phyloP scores from a whole-genome alignment of 352 stramenopile species.

The Thalassiosira mediterranea region DNA sequence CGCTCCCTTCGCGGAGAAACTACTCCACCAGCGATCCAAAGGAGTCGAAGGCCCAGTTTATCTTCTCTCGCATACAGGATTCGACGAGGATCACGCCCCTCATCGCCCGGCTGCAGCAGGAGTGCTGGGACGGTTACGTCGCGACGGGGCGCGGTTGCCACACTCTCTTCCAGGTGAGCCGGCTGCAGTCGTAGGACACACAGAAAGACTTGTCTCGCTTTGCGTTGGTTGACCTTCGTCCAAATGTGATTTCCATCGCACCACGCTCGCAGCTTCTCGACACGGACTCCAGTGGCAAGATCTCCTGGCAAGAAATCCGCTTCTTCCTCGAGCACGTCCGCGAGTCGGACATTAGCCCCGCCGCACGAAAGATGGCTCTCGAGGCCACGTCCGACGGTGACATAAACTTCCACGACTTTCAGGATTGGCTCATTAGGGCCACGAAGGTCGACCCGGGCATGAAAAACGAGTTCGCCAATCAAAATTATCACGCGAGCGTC shows the following conservation, averaged over 20 bases:
- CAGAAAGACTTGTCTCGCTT: too few species aligned
- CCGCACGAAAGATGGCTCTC: slow-evolving; percentile 30
- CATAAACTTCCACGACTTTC: slow-evolving; percentile 48
- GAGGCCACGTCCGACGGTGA: slow-evolving; percentile 20
- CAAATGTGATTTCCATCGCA: too few species aligned
- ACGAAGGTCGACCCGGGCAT: slow-evolving; percentile 44
- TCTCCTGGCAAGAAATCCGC: slow-evolving; percentile 44
- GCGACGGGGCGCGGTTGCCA: slow-evolving; percentile 40
- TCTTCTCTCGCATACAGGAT: slow-evolving; percentile 35
- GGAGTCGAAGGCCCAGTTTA: too few species aligned
- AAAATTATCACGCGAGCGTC: slow-evolving; percentile 45
- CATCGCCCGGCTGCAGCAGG: slow-evolving; percentile 45
- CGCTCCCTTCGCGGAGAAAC: too few species aligned
- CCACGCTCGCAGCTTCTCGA: too few species aligned
- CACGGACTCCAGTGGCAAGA: slow-evolving; percentile 32
- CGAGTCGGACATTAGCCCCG: slow-evolving; percentile 30
- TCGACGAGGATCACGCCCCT: slow-evolving; percentile 33
- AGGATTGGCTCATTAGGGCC: slow-evolving; percentile 49
- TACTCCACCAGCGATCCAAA: too few species aligned
- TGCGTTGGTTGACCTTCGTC: too few species aligned
- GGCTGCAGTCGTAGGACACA: too few species aligned
- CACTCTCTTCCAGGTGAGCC: slow-evolving; percentile 54
- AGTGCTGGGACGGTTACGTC: slow-evolving; percentile 56
- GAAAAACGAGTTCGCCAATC: slow-evolving; percentile 30
- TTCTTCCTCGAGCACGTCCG: slow-evolving; percentile 55